Evolutionary conservation across 164 flowering plant genomes (phyloP), one percentile per base, ranked within the genome.

Genomic region (Piper longum): DNA sequence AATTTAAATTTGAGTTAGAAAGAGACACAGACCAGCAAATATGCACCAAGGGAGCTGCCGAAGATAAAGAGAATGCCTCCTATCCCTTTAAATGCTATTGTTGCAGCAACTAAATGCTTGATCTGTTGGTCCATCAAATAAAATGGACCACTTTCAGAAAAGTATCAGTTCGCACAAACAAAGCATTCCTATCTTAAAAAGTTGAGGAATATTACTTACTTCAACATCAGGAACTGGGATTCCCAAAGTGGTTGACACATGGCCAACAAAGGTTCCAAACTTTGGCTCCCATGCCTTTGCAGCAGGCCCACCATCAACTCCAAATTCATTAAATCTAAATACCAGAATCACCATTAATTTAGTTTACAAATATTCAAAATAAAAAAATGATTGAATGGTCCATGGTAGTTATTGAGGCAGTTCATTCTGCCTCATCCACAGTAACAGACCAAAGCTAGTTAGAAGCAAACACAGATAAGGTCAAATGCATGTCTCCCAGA

Each of bases 1-100:
- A 39, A 40, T 4, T 7, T 44, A 43, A 51, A 4, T 36, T 8
- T 17, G 41, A 42, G 41, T 44, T 39, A 44, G 18, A 64, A 55
- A 16, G 14, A 14, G 11, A 45, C 5, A 61, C 81, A 62, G 0
- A 88, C 96, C 90, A 89, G 78, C 54, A 89, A 80, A 64, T 61
- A 78, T 67, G 96, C 95, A 64, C 91, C 96, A 71, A 84, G 48
- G 43, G 81, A 62, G 74, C 79, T 83, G 57, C 87, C 88, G 65
- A 89, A 80, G 55, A 89, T 73, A 61, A 89, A 89, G 2, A 87
- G 74, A 60, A 87, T 26, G 64, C 88, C 85, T 51, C 96, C 96
- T 54, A 83, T 41, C 17, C 84, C 83, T 68, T 87, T 89, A 57
- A 83, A 61, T 44, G 72, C 70, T 13, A 84, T 71, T 2, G 70